phyloP scores from a whole-genome alignment of 2,329 filamentous ascomycete species.

The Trichoderma simmonsii region DNA sequence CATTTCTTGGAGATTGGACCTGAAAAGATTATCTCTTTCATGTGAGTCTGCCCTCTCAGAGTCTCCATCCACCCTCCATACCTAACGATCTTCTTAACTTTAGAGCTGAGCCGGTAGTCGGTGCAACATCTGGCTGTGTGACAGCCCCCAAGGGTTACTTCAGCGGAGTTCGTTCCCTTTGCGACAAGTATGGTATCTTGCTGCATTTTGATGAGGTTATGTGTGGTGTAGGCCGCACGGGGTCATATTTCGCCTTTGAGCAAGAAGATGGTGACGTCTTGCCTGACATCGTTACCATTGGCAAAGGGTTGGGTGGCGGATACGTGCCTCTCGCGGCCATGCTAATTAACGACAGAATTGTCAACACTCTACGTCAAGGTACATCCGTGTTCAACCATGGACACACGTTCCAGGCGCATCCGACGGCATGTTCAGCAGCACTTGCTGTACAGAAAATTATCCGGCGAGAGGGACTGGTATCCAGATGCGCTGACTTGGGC shows the following conservation, averaged over 20 bases:
- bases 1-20: neutral
- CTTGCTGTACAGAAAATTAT: conserved; percentile 44
- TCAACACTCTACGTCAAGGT: neutral
- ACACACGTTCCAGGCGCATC: conserved; percentile 29
- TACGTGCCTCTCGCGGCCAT: conserved; percentile 35
- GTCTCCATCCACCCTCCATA: neutral
- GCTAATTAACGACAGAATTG: conserved; percentile 26
- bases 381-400: conserved; percentile 24
- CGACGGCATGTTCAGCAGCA: conserved; percentile 25
- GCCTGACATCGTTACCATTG: conserved; percentile 65
- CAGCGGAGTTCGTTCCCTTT: conserved; percentile 50
- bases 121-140: conserved; percentile 25
- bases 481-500: conserved; percentile 46
- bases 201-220: conserved; percentile 62
- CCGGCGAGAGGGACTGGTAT: conserved; percentile 52
- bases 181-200: conserved; percentile 52
- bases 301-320: conserved; percentile 63
- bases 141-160: conserved; percentile 45
- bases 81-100: neutral
- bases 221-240: conserved; percentile 63
- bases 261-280: conserved; percentile 44
- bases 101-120: neutral
- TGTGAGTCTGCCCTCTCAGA: neutral
- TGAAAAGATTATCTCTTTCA: neutral
- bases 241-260: conserved; percentile 62